A percentile compares a stretch with the other conserved stretches of the same genome.
Conservation (phyloP, 805 yeast species). For the Ogataea paraovalis region DNA sequence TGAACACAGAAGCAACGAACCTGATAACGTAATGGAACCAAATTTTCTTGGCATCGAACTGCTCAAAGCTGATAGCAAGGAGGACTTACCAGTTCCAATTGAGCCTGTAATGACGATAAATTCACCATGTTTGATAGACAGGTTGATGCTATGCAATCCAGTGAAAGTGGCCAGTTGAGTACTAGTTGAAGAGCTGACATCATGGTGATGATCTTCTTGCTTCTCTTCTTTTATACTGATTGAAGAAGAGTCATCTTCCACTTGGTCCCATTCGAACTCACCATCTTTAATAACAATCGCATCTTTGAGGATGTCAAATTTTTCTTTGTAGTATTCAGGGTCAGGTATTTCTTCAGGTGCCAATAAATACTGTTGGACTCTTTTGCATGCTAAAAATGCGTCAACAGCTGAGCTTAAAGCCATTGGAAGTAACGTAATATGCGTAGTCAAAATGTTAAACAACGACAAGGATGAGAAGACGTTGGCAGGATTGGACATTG, state of each 20-base stretch:
- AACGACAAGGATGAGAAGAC: constrained; percentile 69
- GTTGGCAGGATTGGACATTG: constrained; percentile 49
- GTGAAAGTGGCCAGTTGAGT: constrained; percentile 22
- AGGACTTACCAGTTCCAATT: constrained; percentile 65
- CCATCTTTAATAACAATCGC: constrained; percentile 52
- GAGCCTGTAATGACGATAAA: constrained; percentile 74
- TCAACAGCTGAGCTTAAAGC: constrained; percentile 67
- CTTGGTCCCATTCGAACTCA: constrained; percentile 62
- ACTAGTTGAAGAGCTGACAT: background rate
- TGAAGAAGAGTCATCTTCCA: constrained; percentile 15
- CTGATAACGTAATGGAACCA: constrained; percentile 54
- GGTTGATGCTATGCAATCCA: constrained; percentile 47
- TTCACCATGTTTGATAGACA: constrained; percentile 59
- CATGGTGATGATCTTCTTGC: no score
- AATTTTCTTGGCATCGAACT: constrained; percentile 57
- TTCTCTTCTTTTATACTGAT: no score
- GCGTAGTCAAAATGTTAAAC: constrained; percentile 58
- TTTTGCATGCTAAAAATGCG: constrained; percentile 54
- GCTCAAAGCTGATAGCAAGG: constrained; percentile 62
- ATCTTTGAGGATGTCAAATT: constrained; percentile 20
- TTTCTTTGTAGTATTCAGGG: constrained; percentile 14
- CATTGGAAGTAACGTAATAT: constrained; percentile 65
- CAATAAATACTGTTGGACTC: constrained; percentile 53
- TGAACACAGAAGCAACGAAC: constrained; percentile 43
- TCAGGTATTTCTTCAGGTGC: constrained; percentile 34